Base-by-base conservation (phyloP, 805 yeast species). In the Candida argentea region DNA sequence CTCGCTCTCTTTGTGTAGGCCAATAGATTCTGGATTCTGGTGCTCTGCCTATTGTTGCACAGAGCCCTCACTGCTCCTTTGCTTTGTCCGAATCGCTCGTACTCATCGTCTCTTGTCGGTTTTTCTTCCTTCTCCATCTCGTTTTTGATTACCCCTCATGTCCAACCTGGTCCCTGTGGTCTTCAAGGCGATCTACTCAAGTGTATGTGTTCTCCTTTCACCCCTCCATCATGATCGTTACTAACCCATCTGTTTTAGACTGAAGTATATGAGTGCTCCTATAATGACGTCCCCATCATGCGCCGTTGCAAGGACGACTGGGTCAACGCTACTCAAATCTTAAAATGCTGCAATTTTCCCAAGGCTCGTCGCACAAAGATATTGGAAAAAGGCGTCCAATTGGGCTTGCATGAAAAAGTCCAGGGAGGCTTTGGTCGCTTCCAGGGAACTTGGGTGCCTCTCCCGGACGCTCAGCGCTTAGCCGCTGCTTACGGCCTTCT, bases 371-470 rank as follows among this genome's bases (percentile, higher is more conserved):
- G 97, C 40, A 87, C 96, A 12, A 77, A 94, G 43, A 85, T 87
- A 36, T 66, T 87, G 42, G 97, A 87, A 50, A 75, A 80, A 44
- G 95, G 87, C 38, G 94, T 89, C n/a, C 95, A 89, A 47, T 70
- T 69, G 23, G 94, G 94, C 4, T 56, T 65, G 12, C 96, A 87
- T 50, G 95, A 87, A 45, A 89, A 89, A 51, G 85, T 87, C 14
- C 97, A 87, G 53, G 97, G 97, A 36, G 97, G 97, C 3, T 87
- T 86, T 50, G 97, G 97, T 30, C 78, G 87, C 47, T 89, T 86
- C 53, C 97, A 89, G 53, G 96, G 95, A 11, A 87, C 96, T 2
- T 87, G 95, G 95, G 87, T 87, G 6, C 96, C 96, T 0, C 55
- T 83, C 36, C 73, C 67, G 5, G 72, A 82, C 27, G 96, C 95